Conservation (phyloP, 2,329 filamentous ascomycete species). For the Nemania serpens region DNA sequence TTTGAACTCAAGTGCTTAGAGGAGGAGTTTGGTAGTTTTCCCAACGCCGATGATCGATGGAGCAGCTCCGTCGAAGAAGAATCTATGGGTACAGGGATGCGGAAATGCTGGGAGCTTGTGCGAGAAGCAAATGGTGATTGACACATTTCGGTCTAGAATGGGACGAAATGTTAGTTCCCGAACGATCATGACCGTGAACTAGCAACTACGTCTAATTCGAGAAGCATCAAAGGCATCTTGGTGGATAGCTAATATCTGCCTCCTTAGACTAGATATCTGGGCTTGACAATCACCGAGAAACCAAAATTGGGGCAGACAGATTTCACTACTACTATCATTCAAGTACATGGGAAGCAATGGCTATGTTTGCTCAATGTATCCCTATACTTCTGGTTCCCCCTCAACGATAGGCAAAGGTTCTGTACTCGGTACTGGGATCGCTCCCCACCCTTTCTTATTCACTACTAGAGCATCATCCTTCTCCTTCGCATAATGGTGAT, state of each 20-base stretch:
- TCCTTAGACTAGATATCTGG: background rate
- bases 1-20: constrained; percentile 45
- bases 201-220: too few relatives aligned
- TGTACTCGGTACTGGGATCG: constrained; percentile 32
- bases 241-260: background rate
- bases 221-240: too few relatives aligned
- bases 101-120: constrained; percentile 58
- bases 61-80: constrained; percentile 50
- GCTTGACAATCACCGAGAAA: background rate
- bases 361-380: background rate
- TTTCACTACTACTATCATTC: background rate
- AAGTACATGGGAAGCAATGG: background rate
- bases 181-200: too few relatives aligned
- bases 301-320: background rate
- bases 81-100: constrained; percentile 64
- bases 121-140: constrained; percentile 32
- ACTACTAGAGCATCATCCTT: constrained; percentile 32
- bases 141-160: background rate
- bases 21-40: constrained; percentile 9
- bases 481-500: constrained; percentile 35
- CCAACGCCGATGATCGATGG: constrained; percentile 41
- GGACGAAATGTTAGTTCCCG: too few relatives aligned
- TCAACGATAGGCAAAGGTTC: constrained; percentile 30
- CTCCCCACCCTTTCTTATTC: constrained; percentile 31
- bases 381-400: constrained; percentile 28